Base-by-base conservation (phyloP, 306 rosid species). In the Dalbergia cochinchinensis region DNA sequence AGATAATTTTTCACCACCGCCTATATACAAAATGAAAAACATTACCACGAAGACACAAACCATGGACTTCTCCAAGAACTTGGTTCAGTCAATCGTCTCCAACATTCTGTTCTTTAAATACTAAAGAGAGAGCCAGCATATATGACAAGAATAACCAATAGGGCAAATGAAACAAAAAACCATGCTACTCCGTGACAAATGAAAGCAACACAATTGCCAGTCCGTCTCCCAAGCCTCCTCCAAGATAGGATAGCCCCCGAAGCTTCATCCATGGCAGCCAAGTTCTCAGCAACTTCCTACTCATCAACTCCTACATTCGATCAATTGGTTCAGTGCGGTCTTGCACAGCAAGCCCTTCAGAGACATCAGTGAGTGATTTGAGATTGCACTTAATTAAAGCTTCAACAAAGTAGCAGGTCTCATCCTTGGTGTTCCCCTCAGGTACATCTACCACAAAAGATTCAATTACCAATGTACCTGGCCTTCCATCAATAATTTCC, bases 391-490 rank as follows among this genome's bases (percentile, higher is more conserved):
- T 93, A 68, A 94, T 92, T 80, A 94, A 83, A 59, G 99, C 97
- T 84, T 94, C 97, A 45, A 94, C 91, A 41, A 94, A 94, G 91
- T 88, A 91, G 86, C 97, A 91, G 35, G 99, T 94, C 74, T 94
- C 99, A 12, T 94, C 99, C 86, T 85, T 90, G 1, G 99, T 94
- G 86, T 94, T 94, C 75, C 99, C 99, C 70, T 94, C 97, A 11
- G 99, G 99, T 68, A 94, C 91, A 77, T 94, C 99, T 83, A 94
- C 99, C 79, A 94, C 95, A 84, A 90, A 94, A 42, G 99, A 94
- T 82, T 94, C 99, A 22, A 94, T 90, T 72, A 92, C 99, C 84
- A 91, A 37, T 47, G 99, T 90, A 61, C 99, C 97, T 67, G 97
- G 99, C 82, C 97, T 89, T 83, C 97, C 99, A 54, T 94, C 97